Base-by-base conservation (phyloP, 164 flowering plant species). In the Akebia trifoliata region DNA sequence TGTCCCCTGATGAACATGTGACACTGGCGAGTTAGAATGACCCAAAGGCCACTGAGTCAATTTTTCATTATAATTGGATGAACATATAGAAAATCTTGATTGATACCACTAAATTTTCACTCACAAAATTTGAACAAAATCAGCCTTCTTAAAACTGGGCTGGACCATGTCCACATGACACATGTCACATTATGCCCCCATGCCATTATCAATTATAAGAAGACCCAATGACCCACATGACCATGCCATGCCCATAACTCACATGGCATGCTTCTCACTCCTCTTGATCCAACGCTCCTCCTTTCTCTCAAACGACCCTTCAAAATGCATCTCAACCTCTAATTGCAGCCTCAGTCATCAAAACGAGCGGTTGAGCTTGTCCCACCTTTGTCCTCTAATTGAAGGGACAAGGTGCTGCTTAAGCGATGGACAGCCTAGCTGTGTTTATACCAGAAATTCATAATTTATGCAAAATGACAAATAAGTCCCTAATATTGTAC, bases 311-410 rank as follows among this genome's bases (percentile, higher is more conserved):
- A 25, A 7, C 57, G 14, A 28, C 31, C 74, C 21, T 47, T 65
- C 54, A 35, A 51, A 56, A 46, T 50, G 22, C 59, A 74, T 81
- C 78, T 60, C 38, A 21, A 28, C 79, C 81, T 53, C 69, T 67
- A 69, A 9, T 20, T 40, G n/a, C 54, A 2, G 34, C 2, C 58
- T 17, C 48, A 30, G 53, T 57, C 50, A 61, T 73, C 74, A 64
- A 66, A 62, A 32, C 62, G 56, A 42, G 58, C 42, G 80, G 79
- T 61, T 62, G 46, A 45, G 52, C 57, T 56, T 74, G 80, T 73
- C 73, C 61, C 69, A 29, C 40, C 68, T 39, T 21, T 78, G 83
- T 78, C 69, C 73, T 78, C 76, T 59, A 25, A 53, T 17, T 29
- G 6, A 1, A 6, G 28, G 30, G 39, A 31, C 82, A 72, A 32